These are phyloP conservation scores for Ormosia semicastrata DNA, from an alignment of 306 rosid species.

Conservation along the genomic window DNA sequence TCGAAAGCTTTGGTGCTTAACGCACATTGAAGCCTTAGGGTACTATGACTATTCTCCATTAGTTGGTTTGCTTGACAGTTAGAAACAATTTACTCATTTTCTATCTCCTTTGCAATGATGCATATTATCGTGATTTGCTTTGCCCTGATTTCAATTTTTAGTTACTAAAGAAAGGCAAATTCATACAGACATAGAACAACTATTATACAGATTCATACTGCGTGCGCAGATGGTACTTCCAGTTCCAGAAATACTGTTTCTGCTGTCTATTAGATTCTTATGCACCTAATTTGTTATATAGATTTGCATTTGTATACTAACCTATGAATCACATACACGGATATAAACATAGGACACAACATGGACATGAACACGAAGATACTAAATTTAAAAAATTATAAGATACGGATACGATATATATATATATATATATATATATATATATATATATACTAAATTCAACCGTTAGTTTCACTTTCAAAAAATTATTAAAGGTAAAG, in stretches of 20 bases:
- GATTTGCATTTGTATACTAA: slow-evolving; percentile 20
- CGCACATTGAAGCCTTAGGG: slow-evolving; percentile 89
- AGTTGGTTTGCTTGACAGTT: not conserved
- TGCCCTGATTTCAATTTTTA: not conserved
- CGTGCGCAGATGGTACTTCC: not conserved
- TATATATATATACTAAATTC: no score
- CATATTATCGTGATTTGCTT: not conserved
- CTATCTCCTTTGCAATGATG: not conserved
- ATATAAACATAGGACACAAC: no score
- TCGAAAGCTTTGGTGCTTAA: slow-evolving; percentile 93
- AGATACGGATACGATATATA: no score
- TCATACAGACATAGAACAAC: not conserved
- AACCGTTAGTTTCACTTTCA: no score
- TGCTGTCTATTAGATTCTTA: not conserved
- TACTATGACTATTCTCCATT: slow-evolving; percentile 30
- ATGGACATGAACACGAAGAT: no score
- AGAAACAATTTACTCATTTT: not conserved
- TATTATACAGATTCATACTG: not conserved
- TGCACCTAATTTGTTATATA: slow-evolving; percentile 8
- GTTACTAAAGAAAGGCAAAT: slow-evolving; percentile 7
- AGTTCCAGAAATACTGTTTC: not conserved
- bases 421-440: no score
- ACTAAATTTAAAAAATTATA: no score
- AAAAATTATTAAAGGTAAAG: no score
- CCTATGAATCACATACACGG: no score